phyloP scores from a whole-genome alignment of 306 rosid genomes.

The Benincasa hispida region DNA sequence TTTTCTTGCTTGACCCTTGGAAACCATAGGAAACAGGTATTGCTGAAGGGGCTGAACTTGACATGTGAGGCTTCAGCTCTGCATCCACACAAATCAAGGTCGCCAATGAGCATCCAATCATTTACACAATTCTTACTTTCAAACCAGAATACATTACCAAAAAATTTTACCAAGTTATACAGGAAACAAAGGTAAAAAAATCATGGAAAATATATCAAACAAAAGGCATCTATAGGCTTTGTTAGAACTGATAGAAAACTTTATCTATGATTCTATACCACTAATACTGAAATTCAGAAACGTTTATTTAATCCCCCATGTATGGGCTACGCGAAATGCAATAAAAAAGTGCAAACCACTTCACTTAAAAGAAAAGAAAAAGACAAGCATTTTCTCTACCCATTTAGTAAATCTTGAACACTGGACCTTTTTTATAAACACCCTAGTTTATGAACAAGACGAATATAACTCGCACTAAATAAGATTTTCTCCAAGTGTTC shows the following conservation, averaged over 20 bases:
- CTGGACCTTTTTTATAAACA: not conserved
- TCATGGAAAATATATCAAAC: not conserved
- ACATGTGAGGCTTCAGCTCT: constrained; percentile 42
- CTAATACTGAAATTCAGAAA: not conserved
- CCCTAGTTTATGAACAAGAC: not conserved
- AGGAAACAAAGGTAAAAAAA: not conserved
- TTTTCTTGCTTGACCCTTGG: constrained; percentile 64
- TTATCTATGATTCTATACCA: too few relatives aligned
- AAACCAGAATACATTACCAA: not conserved
- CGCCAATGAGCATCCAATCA: not conserved
- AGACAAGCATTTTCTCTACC: too few relatives aligned
- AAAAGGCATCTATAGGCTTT: not conserved
- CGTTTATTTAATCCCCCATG: not conserved
- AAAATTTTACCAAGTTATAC: not conserved
- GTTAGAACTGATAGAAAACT: not conserved
- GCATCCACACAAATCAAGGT: constrained; percentile 1
- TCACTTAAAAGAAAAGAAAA: too few relatives aligned
- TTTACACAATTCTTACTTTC: not conserved
- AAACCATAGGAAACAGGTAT: constrained; percentile 53
- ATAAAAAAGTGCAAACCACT: not conserved
- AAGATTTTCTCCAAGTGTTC: not conserved
- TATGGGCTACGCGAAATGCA: not conserved
- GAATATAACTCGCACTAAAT: not conserved
- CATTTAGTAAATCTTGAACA: not conserved
- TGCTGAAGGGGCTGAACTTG: constrained; percentile 32